These are phyloP conservation scores for Turnera subulata DNA, from an alignment of 345 rosid genomes.

Conservation along the genomic window DNA sequence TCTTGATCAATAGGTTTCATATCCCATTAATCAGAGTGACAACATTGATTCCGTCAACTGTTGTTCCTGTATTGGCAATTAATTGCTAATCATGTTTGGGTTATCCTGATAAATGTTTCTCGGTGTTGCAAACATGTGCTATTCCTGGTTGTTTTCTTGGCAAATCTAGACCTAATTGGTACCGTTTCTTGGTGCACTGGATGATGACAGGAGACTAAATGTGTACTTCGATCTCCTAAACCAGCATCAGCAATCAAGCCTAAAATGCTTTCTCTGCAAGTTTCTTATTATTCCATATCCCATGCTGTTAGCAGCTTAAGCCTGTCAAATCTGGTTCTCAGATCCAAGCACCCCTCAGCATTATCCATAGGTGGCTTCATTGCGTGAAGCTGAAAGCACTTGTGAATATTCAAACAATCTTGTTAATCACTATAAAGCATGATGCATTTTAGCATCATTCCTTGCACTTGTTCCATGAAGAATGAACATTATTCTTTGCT, in stretches of 20 bases:
- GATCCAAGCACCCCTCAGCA: constrained; percentile 29
- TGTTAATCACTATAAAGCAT: neutral
- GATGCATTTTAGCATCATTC: neutral
- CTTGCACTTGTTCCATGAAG: neutral
- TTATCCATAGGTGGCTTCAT: too few species aligned
- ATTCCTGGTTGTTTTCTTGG: neutral
- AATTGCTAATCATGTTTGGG: too few species aligned
- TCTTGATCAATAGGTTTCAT: too few species aligned
- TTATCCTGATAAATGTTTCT: neutral
- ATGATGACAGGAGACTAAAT: constrained; percentile 76
- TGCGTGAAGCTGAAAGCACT: constrained; percentile 33
- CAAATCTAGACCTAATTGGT: constrained; percentile 20
- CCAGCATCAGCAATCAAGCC: too few species aligned
- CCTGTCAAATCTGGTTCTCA: constrained; percentile 34
- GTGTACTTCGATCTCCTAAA: too few species aligned
- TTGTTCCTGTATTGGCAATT: neutral
- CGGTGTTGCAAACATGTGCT: too few species aligned
- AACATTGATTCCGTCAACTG: neutral
- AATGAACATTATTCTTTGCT: too few species aligned
- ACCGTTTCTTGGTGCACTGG: constrained; percentile 40
- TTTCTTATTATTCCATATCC: constrained; percentile 35
- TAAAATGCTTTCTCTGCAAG: constrained; percentile 45
- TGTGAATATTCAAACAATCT: neutral
- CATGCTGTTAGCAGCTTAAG: constrained; percentile 36
- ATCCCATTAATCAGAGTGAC: too few species aligned